Evolutionary conservation across 208 protist species (phyloP).

Genomic region (Acanthamoeba lenticulata): DNA sequence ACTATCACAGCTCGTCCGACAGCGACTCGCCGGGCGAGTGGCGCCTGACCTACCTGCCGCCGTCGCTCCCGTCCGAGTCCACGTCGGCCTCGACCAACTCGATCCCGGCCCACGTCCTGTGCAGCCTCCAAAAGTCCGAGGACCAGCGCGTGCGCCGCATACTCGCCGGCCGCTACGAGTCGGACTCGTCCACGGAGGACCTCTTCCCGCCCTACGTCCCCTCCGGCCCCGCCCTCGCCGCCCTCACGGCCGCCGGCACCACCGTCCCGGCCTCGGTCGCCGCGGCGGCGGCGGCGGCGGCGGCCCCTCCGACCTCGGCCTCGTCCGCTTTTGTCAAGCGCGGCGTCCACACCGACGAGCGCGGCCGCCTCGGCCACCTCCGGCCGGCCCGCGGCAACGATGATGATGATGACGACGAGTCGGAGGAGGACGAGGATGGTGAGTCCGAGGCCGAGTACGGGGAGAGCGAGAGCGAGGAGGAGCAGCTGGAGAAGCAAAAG

Average conservation of each 20-base stretch:
- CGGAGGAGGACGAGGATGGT: neutral
- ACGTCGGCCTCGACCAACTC: slow-evolving; percentile 46
- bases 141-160: neutral
- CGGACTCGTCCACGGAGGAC: slow-evolving; percentile 32
- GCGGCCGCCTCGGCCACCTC: too few relatives aligned
- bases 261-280: neutral
- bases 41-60: neutral
- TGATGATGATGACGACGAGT: neutral
- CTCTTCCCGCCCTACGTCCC: slow-evolving; percentile 9
- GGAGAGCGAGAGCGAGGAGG: neutral
- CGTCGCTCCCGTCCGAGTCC: neutral
- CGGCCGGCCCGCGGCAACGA: too few relatives aligned
- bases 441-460: neutral
- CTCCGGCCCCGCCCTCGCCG: neutral
- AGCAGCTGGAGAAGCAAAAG: neutral
- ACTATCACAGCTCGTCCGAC: neutral
- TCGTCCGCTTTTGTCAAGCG: neutral
- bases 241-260: neutral
- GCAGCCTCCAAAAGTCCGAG: neutral
- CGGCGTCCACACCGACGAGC: neutral
- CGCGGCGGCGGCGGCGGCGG: neutral
- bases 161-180: neutral
- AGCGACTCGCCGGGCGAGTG: neutral
- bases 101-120: neutral
- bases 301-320: neutral